Base-by-base conservation (phyloP, 805 yeast species). In the Saccharomycopsis sp. region DNA sequence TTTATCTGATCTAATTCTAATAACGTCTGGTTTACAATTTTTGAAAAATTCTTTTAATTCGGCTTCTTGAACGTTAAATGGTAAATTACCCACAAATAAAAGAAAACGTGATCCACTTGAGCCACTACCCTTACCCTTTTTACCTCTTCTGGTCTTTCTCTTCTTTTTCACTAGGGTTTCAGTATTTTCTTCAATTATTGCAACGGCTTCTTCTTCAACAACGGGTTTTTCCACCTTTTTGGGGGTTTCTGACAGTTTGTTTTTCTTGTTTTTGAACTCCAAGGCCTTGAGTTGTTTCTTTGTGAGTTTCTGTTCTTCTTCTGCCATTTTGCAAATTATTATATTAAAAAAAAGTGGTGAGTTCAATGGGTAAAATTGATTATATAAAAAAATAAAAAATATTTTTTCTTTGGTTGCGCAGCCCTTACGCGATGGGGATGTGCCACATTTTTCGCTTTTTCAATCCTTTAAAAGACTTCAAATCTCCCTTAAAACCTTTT, bases 1-100 rank as follows among this genome's bases (percentile, higher is more conserved):
- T 60, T 85, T 86, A 37, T 83, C 94, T 13, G 64, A 64, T 57
- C 98, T 74, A 34, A 85, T 62, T 56, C 98, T 76, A 39, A 92
- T 66, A 45, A 72, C 66, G 54, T 79, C 81, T 3, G 96, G 96
- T 14, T 72, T 65, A 33, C 79, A 64, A 28, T 75, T 72, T 50
- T 78, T 74, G 64, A 92, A 86, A 59, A 88, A 96, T 15, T 68
- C 63, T 40, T 64, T 60, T 23, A 92, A 57, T 40, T 81, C 83
- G 2, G 72, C 69, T 39, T 72, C 72, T 2, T 78, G 69, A 18
- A 76, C 61, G 40, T 76, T 77, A 56, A 74, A 84, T 3, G 96
- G 95, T 41, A 92, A 64, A 53, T 88, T 87, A 3, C 98, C 98
- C 6, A 88, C 85, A 61, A 92, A 92, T 25, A 92, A 61, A 40